Percentiles rank a stretch among this genome's conserved stretches.
These are phyloP conservation scores for Colletotrichum lini DNA, from an alignment of 2,329 filamentous ascomycete genomes.

Conservation along the genomic window DNA sequence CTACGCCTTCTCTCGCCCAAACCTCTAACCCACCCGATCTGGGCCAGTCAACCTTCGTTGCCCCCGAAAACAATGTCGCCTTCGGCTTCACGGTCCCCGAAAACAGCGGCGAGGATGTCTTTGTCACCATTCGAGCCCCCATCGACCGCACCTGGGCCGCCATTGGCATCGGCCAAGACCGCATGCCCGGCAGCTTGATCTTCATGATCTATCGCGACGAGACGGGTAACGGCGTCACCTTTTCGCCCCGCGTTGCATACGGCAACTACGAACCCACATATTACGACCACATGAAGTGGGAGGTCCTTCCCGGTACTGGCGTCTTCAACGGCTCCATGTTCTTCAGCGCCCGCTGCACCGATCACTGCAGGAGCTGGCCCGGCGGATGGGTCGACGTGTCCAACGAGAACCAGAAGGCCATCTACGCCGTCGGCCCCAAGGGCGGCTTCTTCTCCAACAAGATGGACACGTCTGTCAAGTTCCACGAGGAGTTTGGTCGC, in stretches of 20 bases:
- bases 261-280: conserved; percentile 68
- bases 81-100: conserved; percentile 67
- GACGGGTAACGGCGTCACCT: conserved; percentile 64
- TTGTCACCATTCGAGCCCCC: conserved; percentile 67
- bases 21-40: conserved; percentile 47
- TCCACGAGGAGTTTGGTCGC: conserved; percentile 67
- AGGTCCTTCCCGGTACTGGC: conserved; percentile 63
- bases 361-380: conserved; percentile 67
- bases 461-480: conserved; percentile 60
- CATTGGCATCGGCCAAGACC: conserved; percentile 67
- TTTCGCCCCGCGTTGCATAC: conserved; percentile 67
- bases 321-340: conserved; percentile 62
- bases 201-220: conserved; percentile 68
- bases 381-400: conserved; percentile 65
- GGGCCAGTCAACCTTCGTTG: conserved; percentile 60
- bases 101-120: conserved; percentile 63
- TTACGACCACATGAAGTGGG: conserved; percentile 59
- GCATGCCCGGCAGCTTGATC: conserved; percentile 67
- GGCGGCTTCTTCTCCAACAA: conserved; percentile 60
- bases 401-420: conserved; percentile 63
- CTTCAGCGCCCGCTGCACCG: conserved; percentile 65
- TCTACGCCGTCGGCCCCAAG: conserved; percentile 70
- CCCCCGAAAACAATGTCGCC: conserved; percentile 58
- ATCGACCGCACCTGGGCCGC: conserved; percentile 65
- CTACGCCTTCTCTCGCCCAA: conserved; percentile 46